Percentiles rank a stretch among this genome's conserved stretches.
These are phyloP conservation scores for Exophiala xenobiotica DNA, from an alignment of 2,329 filamentous ascomycete species.

Conservation along the genomic window DNA sequence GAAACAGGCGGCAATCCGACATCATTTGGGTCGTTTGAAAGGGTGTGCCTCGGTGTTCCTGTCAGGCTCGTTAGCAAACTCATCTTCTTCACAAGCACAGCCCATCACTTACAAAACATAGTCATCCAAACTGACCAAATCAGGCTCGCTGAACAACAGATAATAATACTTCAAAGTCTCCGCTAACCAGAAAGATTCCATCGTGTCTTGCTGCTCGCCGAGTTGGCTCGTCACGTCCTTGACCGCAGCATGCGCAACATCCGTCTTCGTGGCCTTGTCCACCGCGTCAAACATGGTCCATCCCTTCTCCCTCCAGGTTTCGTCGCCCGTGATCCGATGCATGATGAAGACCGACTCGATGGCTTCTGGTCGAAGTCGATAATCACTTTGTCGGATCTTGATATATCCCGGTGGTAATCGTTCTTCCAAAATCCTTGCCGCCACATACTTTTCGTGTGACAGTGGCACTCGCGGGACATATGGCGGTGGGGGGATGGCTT, in stretches of 20 bases:
- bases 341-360: slow-evolving; percentile 80
- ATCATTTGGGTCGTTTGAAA: slow-evolving; percentile 36
- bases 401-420: slow-evolving; percentile 45
- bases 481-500: slow-evolving; percentile 4
- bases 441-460: slow-evolving; percentile 43
- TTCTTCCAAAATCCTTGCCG: slow-evolving; percentile 42
- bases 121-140: slow-evolving; percentile 46
- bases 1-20: too few relatives aligned
- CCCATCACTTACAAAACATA: slow-evolving; percentile 44
- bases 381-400: slow-evolving; percentile 39
- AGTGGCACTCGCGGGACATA: slow-evolving; percentile 31
- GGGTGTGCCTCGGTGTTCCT: slow-evolving; percentile 45
- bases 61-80: background rate
- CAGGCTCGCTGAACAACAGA: slow-evolving; percentile 46
- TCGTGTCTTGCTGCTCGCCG: slow-evolving; percentile 54
- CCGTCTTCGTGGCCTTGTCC: slow-evolving; percentile 59
- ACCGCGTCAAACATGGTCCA: slow-evolving; percentile 73
- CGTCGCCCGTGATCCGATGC: slow-evolving; percentile 69
- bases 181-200: slow-evolving; percentile 73
- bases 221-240: slow-evolving; percentile 60
- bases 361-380: slow-evolving; percentile 62
- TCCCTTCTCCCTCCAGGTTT: slow-evolving; percentile 64
- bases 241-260: slow-evolving; percentile 64
- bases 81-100: too few relatives aligned
- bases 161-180: slow-evolving; percentile 52